A percentile compares a stretch with the other conserved stretches of the same genome.
phyloP scores from a whole-genome alignment of 108 stramenopile genomes.

The Skeletonema marinoi region DNA sequence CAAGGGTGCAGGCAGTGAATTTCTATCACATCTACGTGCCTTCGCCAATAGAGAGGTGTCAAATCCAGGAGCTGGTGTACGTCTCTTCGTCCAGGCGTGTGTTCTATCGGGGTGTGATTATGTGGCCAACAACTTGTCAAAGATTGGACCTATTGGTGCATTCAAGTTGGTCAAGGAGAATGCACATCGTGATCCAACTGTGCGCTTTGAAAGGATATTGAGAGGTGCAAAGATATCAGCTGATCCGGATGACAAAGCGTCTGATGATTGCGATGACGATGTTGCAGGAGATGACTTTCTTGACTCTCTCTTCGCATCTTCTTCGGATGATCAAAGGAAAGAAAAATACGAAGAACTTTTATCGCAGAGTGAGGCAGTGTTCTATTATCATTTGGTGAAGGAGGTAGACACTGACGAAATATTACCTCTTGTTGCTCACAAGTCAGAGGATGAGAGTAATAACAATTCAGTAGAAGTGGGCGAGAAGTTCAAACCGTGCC shows the following conservation, averaged over 20 bases:
- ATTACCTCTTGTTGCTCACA: constrained; percentile 34
- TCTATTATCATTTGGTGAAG: constrained; percentile 80
- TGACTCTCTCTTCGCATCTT: constrained; percentile 13
- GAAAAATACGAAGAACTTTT: constrained; percentile 68
- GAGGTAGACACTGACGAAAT: constrained; percentile 28
- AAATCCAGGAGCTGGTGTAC: constrained; percentile 65
- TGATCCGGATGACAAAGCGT: constrained; percentile 4
- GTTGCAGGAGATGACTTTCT: constrained; percentile 7
- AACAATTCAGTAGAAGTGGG: not conserved
- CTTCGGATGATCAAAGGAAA: constrained; percentile 9
- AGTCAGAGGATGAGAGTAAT: not conserved
- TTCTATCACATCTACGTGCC: constrained; percentile 53
- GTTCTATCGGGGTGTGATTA: constrained; percentile 97
- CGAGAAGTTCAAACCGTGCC: not conserved
- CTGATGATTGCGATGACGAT: constrained; percentile 29
- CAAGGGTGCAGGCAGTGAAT: constrained; percentile 19
- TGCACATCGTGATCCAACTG: constrained; percentile 48
- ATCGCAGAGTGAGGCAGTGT: constrained; percentile 81
- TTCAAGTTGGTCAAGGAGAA: constrained; percentile 82
- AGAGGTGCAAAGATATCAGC: constrained; percentile 35
- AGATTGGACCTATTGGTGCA: constrained; percentile 90
- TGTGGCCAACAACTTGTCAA: constrained; percentile 68
- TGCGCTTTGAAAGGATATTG: constrained; percentile 61
- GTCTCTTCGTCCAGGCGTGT: constrained; percentile 93
- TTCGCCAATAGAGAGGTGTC: constrained; percentile 50